Conservation (phyloP, 176 grass and related monocot genomes). For the Carex scoparia region DNA sequence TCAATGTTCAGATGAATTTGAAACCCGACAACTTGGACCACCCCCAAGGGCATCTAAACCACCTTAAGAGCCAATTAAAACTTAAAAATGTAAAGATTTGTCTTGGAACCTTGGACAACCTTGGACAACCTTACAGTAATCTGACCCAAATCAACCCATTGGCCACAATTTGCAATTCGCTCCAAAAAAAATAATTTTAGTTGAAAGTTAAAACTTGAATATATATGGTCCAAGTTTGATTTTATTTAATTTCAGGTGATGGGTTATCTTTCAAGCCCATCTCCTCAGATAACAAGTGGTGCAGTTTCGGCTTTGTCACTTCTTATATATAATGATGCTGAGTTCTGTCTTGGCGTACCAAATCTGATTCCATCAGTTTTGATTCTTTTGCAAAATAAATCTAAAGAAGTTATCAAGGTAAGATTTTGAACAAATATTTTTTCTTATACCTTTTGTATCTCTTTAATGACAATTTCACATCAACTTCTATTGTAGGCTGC, state of each 20-base stretch:
- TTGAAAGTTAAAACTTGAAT: not conserved
- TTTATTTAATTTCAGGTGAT: slow-evolving; percentile 66
- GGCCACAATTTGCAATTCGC: not conserved
- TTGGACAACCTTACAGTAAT: not conserved
- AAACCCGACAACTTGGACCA: not conserved
- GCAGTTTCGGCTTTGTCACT: slow-evolving; percentile 90
- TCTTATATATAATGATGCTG: slow-evolving; percentile 92
- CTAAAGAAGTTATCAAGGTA: slow-evolving; percentile 86
- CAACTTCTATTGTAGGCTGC: slow-evolving; percentile 51
- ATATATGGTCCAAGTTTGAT: slow-evolving; percentile 1
- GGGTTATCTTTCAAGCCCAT: slow-evolving; percentile 91
- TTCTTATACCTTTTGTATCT: slow-evolving; percentile 10
- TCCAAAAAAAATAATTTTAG: not conserved
- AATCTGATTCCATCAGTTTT: slow-evolving; percentile 88
- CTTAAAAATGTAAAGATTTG: not conserved
- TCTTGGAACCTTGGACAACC: not conserved
- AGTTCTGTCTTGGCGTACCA: slow-evolving; percentile 82
- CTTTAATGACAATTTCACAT: slow-evolving; percentile 21
- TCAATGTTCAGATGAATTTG: not conserved
- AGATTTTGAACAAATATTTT: slow-evolving; percentile 10
- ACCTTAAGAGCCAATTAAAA: not conserved
- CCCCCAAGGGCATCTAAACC: not conserved
- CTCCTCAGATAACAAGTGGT: slow-evolving; percentile 84
- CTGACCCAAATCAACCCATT: not conserved
- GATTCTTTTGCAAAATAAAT: slow-evolving; percentile 79